Conservation (phyloP, 1,284 basidiomycete genomes). For the Cryptococcus floricola region DNA sequence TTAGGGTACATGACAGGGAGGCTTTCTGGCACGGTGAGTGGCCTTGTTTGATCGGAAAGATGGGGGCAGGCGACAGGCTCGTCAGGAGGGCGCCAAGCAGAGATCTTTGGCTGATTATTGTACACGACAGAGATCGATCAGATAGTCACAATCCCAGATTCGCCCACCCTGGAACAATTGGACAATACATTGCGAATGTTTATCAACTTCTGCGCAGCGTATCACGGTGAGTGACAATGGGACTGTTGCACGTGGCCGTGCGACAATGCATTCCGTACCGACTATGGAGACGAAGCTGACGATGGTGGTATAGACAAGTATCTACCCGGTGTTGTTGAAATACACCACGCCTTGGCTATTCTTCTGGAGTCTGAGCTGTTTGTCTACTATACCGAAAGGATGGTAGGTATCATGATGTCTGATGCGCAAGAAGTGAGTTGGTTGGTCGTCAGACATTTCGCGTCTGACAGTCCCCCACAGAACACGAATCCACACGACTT, state of each 20-base stretch:
- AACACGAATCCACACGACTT: conserved; percentile 83
- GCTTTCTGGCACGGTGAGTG: conserved; percentile 33
- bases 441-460: neutral
- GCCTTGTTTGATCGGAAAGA: neutral
- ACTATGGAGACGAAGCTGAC: neutral
- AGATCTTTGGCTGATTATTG: neutral
- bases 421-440: conserved; percentile 63
- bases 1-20: conserved; percentile 25
- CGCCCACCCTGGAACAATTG: conserved; percentile 65
- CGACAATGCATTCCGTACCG: neutral
- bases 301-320: conserved; percentile 61
- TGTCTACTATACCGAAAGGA: conserved; percentile 78
- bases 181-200: conserved; percentile 74
- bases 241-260: neutral
- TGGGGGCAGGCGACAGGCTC: too few species aligned
- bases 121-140: conserved; percentile 70
- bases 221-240: conserved; percentile 64
- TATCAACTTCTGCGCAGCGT: conserved; percentile 70
- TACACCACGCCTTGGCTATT: conserved; percentile 71
- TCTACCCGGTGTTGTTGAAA: conserved; percentile 70
- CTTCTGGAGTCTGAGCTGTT: conserved; percentile 80
- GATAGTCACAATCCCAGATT: conserved; percentile 63
- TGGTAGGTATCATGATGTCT: conserved; percentile 68
- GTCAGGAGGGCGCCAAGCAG: neutral
- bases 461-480: conserved; percentile 46